Evolutionary conservation across 129 eudicot genomes (phyloP), one percentile per base, ranked within the genome.

Genomic region (Oenanthe sinensis): DNA sequence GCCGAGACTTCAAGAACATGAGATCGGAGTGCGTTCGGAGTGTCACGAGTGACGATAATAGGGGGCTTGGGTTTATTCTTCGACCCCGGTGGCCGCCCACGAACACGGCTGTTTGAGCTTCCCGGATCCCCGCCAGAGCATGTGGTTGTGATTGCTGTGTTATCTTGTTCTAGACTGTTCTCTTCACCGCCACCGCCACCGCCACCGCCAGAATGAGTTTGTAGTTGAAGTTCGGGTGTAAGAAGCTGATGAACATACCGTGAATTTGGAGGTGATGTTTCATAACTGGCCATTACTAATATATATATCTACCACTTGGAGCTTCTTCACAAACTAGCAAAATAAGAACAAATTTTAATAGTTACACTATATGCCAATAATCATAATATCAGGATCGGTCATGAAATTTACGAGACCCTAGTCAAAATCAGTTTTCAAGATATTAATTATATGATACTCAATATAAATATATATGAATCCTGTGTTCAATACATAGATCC

Each of bases 31-130:
- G 90, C 83, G 71, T 89, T 88, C 5, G 93, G 93, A 78, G 79
- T 81, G 50, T 91, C 90, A 5, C 93, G 77, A 1, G 91, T 91
- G 45, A 91, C 84, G 19, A 91, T 67, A 2, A 89, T 84, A 0
- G 97, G 97, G 9, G 91, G 93, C 81, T 82, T 91, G 37, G 91
- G 85, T 50, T 83, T 89, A 87, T 91, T 91, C 71, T 82, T 91
- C 39, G 97, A 85, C 0, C 97, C 97, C 0, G 91, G 79, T 5
- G 96, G 96, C 10, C 96, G 92, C 81, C 96, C 96, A 4, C 96
- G 84, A 1, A 87, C 78, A 26, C 92, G 91, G 30, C 92, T 85
- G 72, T 68, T 79, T 3, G 92, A 75, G 75, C 82, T 76, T 13
- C 77, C 39, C 0, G 83, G 75, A 10, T 30, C 42, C 8, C 87